Base-by-base conservation (phyloP, 2,329 filamentous ascomycete genomes). In the Xylaria sp. region DNA sequence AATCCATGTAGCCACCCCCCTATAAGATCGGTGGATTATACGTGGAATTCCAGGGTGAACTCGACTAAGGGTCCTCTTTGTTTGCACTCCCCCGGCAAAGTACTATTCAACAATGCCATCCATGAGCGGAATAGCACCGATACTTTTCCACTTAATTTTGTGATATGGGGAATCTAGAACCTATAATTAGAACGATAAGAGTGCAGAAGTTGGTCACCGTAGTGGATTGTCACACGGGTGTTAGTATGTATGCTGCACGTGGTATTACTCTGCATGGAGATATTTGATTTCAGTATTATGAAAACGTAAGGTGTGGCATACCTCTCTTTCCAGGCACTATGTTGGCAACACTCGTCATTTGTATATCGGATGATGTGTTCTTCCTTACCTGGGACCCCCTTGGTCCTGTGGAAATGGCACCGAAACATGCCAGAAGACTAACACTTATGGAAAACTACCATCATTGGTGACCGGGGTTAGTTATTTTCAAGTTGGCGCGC, bases 161-260 rank as follows among this genome's bases (percentile, higher is more conserved):
- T 12, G 23, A 41, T 36, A 10, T 12, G 7, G n/a, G n/a, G 20
- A 48, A 39, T 45, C 12, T 46, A n/a, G 18, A 39, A 20, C 32
- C 59, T 66, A 66, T 59, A 66, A 66, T 53, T 66, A 66, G 64
- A 66, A 66, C 53, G 64, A 63, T 62, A 66, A 66, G 63, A 53
- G 46, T 48, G 39, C 48, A 23, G 15, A 50, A 18, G 46, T 32
- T 60, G 56, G 39, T 25, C n/a, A 48, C 48, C 32, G 41, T 12
- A 25, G 28, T 30, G 41, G 48, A 50, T 45, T 41, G 53, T 48
- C 23, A 32, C 23, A 56, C 50, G 12, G 28, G 25, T 48, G 36
- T 34, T 55, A n/a, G 32, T 36, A 20, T 32, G 20, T 61, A 39
- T 39, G 60, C 34, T 52, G 48, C 25, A 45, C 32, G 23, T 39